Evolutionary conservation across 148 eudicot genomes (phyloP), one percentile per base, ranked within the genome.

Genomic region (Rhododendron griersonianum): DNA sequence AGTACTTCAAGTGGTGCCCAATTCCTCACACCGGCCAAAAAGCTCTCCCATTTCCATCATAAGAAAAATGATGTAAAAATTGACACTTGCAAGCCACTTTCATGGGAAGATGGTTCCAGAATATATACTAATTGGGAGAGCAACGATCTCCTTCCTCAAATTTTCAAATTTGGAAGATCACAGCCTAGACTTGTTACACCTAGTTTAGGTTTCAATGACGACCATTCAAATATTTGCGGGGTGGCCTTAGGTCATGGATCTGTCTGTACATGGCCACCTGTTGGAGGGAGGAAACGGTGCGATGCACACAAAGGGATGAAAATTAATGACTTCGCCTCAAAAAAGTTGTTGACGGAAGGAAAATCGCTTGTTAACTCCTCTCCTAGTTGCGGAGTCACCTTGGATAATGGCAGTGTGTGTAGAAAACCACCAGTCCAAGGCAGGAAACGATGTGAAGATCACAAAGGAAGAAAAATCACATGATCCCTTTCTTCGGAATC

Each of bases 371-470:
- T n/a, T 45, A 37, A 41, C 75, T 48, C 57, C 48, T 67, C 69
- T 51, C 88, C 89, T 48, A 90, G 79, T 84, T 93, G 98, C 78
- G 95, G 95, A 80, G 90, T 91, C 50, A 86, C 76, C 76, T 86
- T 88, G 84, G 89, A 75, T 50, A 90, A 92, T 89, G 94, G 93
- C 35, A 86, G 89, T 45, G 84, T 87, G 37, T 95, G 98, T 91
- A 78, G 78, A 83, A 88, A 76, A 77, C 59, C 87, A 28, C 90
- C 92, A 45, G 85, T 87, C 63, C 86, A 45, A 1, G 92, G 95
- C 30, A 91, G 94, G 74, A 92, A 91, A 90, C 88, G 95, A 85
- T 95, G 98, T 63, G 88, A 88, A 82, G 94, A 91, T 85, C 98
- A 95, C 51, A 94, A 92, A 91, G 95, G 98, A 50, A 89, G 84